phyloP scores from a whole-genome alignment of 2,329 filamentous ascomycete genomes.

The Teratosphaeria gauchensis region DNA sequence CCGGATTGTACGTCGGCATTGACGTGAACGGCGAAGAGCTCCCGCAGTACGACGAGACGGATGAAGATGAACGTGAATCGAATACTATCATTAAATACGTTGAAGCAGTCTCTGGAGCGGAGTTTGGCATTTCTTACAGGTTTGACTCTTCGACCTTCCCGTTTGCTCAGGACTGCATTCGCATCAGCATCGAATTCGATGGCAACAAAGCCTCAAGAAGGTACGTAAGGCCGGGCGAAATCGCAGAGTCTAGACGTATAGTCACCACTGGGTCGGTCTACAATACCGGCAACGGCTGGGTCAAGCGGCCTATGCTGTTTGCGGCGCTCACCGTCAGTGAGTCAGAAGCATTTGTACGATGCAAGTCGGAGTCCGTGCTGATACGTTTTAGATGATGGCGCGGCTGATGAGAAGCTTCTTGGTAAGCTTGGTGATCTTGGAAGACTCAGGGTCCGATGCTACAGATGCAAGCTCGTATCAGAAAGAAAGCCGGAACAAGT shows the following conservation, averaged over 20 bases:
- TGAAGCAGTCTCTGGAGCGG: slow-evolving; percentile 2
- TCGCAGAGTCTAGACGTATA: neutral
- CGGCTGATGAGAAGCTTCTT: neutral
- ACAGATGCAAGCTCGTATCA: neutral
- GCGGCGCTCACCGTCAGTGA: neutral
- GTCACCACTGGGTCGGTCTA: neutral
- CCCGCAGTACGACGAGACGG: slow-evolving; percentile 1
- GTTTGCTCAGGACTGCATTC: neutral
- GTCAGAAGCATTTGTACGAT: neutral
- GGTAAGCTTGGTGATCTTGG: neutral
- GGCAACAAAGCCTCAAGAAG: neutral
- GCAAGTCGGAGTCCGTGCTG: neutral
- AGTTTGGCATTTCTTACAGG: neutral
- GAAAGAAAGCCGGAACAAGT: neutral
- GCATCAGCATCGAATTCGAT: neutral
- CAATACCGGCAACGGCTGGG: neutral
- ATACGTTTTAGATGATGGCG: neutral
- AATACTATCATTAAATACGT: slow-evolving; percentile 1
- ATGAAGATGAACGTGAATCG: neutral
- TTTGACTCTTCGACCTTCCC: neutral
- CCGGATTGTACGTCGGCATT: slow-evolving; percentile 1
- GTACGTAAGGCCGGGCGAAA: neutral
- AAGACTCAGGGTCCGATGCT: neutral
- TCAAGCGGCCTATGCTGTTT: neutral
- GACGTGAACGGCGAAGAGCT: neutral